phyloP scores from a whole-genome alignment of 192 early-diverging fungal species.

The Umbelopsis ramanniana region DNA sequence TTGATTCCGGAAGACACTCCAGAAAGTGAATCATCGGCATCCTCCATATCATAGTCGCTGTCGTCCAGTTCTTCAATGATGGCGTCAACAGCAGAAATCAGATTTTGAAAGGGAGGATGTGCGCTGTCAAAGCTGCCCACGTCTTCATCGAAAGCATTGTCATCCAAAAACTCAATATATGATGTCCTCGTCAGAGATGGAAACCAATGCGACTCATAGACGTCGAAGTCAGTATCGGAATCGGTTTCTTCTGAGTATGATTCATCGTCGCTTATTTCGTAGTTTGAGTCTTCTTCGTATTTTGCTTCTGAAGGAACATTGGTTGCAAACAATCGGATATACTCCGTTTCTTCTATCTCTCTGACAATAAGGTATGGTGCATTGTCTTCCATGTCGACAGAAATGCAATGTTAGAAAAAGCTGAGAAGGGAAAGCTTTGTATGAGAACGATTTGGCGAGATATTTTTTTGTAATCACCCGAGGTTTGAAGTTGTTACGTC shows the following conservation, averaged over 20 bases:
- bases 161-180: slow-evolving; percentile 2
- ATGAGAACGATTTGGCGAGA: not conserved
- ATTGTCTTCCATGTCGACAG: slow-evolving; percentile 7
- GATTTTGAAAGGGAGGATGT: not conserved
- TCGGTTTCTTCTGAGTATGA: slow-evolving; percentile 5
- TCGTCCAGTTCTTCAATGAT: slow-evolving; percentile 7
- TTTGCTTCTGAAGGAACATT: not conserved
- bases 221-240: not conserved
- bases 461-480: not conserved
- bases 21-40: not conserved
- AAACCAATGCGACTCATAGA: slow-evolving; percentile 5
- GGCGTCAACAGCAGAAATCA: not conserved
- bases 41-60: slow-evolving; percentile 16
- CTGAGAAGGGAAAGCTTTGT: not conserved
- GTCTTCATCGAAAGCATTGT: not conserved
- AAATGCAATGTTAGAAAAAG: not conserved
- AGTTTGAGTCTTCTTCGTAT: not conserved
- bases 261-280: slow-evolving; percentile 4
- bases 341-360: slow-evolving; percentile 20
- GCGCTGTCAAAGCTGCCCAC: not conserved
- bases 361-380: slow-evolving; percentile 8
- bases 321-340: not conserved
- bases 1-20: not conserved
- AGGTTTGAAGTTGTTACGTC: no score
- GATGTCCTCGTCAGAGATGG: not conserved